Percentiles rank a stretch among this genome's conserved stretches.
Evolutionary conservation across 108 stramenopile genomes (phyloP).

Genomic region (Pseudonitzschia multiseries): DNA sequence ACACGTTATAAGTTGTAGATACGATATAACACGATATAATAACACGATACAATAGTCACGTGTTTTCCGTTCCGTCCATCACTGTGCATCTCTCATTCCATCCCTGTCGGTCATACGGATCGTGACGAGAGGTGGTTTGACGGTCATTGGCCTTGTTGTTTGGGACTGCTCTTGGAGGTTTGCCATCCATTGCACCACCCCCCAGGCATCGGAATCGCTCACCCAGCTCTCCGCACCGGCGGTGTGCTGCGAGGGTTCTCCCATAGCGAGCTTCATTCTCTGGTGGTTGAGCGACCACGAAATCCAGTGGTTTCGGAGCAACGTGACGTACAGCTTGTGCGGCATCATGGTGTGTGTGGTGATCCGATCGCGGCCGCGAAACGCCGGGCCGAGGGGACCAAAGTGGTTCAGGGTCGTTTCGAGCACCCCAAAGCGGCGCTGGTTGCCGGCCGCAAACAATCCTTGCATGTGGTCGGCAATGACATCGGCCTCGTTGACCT

Average conservation of each 20-base stretch:
- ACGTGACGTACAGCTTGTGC: conserved; percentile 1
- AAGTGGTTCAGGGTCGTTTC: conserved; percentile 29
- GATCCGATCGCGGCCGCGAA: conserved; percentile 47
- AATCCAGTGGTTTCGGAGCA: neutral
- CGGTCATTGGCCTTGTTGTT: conserved; percentile 37
- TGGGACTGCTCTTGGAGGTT: conserved; percentile 12
- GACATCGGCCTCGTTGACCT: neutral
- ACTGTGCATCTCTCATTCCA: neutral
- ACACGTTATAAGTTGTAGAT: too few relatives aligned
- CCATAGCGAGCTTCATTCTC: neutral
- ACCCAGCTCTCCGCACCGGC: neutral
- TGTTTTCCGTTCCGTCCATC: too few relatives aligned
- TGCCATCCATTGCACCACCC: conserved; percentile 23
- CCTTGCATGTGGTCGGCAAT: neutral
- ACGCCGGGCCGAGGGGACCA: conserved; percentile 42
- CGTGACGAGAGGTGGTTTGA: conserved; percentile 32
- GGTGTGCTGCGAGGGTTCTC: too few relatives aligned
- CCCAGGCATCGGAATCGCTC: neutral
- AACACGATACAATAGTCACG: too few relatives aligned
- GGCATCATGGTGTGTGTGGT: conserved; percentile 5
- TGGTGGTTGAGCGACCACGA: neutral
- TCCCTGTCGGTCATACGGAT: neutral
- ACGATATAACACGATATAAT: too few relatives aligned
- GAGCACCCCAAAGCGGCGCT: neutral
- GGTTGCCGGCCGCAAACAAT: conserved; percentile 7